phyloP scores from a whole-genome alignment of 352 stramenopile genomes.

The Globisporangium lucens region DNA sequence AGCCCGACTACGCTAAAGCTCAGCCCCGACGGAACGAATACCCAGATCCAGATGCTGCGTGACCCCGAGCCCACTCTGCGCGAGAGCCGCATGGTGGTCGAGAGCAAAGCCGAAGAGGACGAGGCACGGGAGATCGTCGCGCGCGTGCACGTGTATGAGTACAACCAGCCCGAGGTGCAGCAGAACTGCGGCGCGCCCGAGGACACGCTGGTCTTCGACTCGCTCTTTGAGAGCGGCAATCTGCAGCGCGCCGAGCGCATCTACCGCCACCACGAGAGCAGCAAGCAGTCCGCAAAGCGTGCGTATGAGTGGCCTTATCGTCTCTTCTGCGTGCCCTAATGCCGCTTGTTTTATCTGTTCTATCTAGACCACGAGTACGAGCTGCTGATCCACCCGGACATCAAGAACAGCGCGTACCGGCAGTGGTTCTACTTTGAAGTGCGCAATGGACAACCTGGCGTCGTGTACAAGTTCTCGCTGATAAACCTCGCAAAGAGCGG shows the following conservation, averaged over 20 bases:
- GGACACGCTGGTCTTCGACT: slow-evolving; percentile 69
- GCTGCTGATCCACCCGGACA: slow-evolving; percentile 64
- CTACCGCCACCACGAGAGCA: slow-evolving; percentile 23
- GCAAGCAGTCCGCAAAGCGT: slow-evolving; percentile 9
- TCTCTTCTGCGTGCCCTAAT: not conserved
- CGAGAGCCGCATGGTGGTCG: slow-evolving; percentile 38
- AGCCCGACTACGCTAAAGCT: slow-evolving; percentile 11
- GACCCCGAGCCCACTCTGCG: slow-evolving; percentile 41
- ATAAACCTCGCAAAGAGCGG: slow-evolving; percentile 82
- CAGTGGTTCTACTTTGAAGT: slow-evolving; percentile 92
- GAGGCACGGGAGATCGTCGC: slow-evolving; percentile 24
- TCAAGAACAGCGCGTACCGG: slow-evolving; percentile 80
- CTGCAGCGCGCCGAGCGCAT: slow-evolving; percentile 59
- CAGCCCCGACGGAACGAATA: slow-evolving; percentile 2
- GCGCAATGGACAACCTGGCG: slow-evolving; percentile 45
- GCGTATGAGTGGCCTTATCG: not conserved
- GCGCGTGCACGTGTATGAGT: slow-evolving; percentile 64
- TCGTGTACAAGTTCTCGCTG: slow-evolving; percentile 67
- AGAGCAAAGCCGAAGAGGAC: slow-evolving; percentile 32
- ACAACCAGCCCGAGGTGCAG: slow-evolving; percentile 53
- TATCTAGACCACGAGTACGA: slow-evolving; percentile 61
- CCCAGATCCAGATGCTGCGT: not conserved
- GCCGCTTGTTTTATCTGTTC: not conserved
- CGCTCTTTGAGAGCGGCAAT: slow-evolving; percentile 78
- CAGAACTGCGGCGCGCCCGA: slow-evolving; percentile 29